phyloP scores from a whole-genome alignment of 257 asterid genomes.

The Gynochthodes officinalis region DNA sequence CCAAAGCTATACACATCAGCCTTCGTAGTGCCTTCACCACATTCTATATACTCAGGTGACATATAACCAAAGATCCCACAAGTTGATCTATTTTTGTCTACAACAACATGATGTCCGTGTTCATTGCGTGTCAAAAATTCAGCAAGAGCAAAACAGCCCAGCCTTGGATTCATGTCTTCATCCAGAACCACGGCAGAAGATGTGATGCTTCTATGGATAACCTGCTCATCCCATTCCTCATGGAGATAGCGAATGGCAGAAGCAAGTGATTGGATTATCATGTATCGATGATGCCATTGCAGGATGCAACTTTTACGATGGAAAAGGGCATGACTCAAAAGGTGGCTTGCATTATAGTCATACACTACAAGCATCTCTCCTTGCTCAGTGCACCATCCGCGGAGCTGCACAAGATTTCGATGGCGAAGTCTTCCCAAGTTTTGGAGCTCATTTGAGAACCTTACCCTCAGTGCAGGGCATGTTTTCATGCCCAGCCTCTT shows the following conservation, averaged over 20 bases:
- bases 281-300: slow-evolving; percentile 64
- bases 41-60: slow-evolving; percentile 74
- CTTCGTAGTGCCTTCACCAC: slow-evolving; percentile 79
- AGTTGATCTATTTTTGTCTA: slow-evolving; percentile 52
- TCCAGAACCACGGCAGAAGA: slow-evolving; percentile 77
- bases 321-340: slow-evolving; percentile 62
- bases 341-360: slow-evolving; percentile 51
- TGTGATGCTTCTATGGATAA: slow-evolving; percentile 81
- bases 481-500: slow-evolving; percentile 89
- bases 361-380: slow-evolving; percentile 97
- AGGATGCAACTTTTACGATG: slow-evolving; percentile 31
- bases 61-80: slow-evolving; percentile 87
- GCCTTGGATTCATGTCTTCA: slow-evolving; percentile 77
- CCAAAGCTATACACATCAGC: slow-evolving; percentile 94
- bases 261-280: slow-evolving; percentile 71
- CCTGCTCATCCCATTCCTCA: slow-evolving; percentile 99
- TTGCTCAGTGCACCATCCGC: slow-evolving; percentile 98
- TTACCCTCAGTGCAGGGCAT: slow-evolving; percentile 78
- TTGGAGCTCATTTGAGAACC: slow-evolving; percentile 72
- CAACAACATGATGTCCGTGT: slow-evolving; percentile 48
- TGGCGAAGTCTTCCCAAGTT: slow-evolving; percentile 80
- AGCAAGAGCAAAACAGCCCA: slow-evolving; percentile 84
- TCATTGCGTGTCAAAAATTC: slow-evolving; percentile 84
- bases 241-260: slow-evolving; percentile 84
- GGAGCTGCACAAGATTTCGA: slow-evolving; percentile 74